phyloP scores from a whole-genome alignment of 192 early-diverging fungal species.

The Hyaloraphidium curvatum region DNA sequence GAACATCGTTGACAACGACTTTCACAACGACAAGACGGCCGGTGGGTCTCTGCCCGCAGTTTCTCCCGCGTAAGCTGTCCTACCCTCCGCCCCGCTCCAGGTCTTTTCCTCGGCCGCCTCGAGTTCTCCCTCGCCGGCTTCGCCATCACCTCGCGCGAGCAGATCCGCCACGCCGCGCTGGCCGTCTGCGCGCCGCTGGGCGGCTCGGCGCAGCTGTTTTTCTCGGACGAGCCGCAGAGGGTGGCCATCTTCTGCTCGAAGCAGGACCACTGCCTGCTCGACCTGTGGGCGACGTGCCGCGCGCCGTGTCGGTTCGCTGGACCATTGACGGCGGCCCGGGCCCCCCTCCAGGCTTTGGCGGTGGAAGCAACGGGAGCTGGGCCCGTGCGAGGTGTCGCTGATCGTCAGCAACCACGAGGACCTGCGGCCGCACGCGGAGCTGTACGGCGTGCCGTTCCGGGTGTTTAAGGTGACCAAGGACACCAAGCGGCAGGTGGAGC shows the following conservation, averaged over 20 bases:
- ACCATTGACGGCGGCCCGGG: not conserved
- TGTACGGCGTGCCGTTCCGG: not conserved
- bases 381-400: not conserved
- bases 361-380: not conserved
- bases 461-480: not conserved
- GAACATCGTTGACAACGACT: constrained; percentile 5
- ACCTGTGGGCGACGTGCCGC: not conserved
- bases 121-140: constrained; percentile 1
- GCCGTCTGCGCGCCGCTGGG: not conserved
- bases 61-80: no score
- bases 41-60: no score
- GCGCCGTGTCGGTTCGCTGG: not conserved
- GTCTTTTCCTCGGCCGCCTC: constrained; percentile 1
- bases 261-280: constrained; percentile 5
- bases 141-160: not conserved
- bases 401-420: constrained; percentile 3
- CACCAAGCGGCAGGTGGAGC: constrained; percentile 3
- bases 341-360: not conserved
- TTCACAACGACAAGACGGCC: constrained; percentile 1
- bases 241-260: constrained; percentile 6
- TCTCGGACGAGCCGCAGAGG: not conserved
- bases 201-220: not conserved
- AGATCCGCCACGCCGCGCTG: no score
- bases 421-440: not conserved
- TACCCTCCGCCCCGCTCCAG: no score